These are phyloP conservation scores for Exserohilum rostratum DNA, from an alignment of 2,329 filamentous ascomycete species.

Conservation along the genomic window DNA sequence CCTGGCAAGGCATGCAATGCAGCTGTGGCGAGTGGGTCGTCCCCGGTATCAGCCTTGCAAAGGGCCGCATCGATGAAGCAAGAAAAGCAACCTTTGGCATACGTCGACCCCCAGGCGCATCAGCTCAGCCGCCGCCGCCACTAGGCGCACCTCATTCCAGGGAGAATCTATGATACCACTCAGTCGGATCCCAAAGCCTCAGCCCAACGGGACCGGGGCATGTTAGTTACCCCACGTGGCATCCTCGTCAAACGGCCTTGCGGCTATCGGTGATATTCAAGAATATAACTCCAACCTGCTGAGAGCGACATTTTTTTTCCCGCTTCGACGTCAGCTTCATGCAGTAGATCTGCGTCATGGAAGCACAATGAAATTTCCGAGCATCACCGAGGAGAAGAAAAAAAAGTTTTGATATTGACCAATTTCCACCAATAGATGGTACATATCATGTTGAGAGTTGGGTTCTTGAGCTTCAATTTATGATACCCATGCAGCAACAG, in stretches of 20 bases:
- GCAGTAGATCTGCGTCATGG: neutral
- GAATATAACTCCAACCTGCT: neutral
- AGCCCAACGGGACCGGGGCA: too few relatives aligned
- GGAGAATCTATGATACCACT: constrained; percentile 15
- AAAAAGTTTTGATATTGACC: too few relatives aligned
- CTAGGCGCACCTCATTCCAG: constrained; percentile 9
- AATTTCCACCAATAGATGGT: too few relatives aligned
- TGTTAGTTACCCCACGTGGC: too few relatives aligned
- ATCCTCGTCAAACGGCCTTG: neutral
- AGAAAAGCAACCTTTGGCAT: constrained; percentile 40
- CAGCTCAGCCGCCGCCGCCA: constrained; percentile 11
- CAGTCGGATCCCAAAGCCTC: neutral
- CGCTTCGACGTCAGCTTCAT: neutral
- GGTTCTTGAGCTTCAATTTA: too few relatives aligned
- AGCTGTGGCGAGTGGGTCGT: constrained; percentile 90
- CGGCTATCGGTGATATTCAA: too few relatives aligned
- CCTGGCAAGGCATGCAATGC: constrained; percentile 94
- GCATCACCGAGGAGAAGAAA: neutral
- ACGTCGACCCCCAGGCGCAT: constrained; percentile 42
- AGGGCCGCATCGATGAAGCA: constrained; percentile 79
- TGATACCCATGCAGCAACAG: too few relatives aligned
- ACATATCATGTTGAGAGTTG: too few relatives aligned
- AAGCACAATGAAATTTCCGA: neutral
- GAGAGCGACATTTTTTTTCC: neutral
- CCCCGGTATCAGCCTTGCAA: constrained; percentile 85